These are phyloP conservation scores for Tulasnella sp. DNA, from an alignment of 768 basidiomycete species.

Conservation along the genomic window DNA sequence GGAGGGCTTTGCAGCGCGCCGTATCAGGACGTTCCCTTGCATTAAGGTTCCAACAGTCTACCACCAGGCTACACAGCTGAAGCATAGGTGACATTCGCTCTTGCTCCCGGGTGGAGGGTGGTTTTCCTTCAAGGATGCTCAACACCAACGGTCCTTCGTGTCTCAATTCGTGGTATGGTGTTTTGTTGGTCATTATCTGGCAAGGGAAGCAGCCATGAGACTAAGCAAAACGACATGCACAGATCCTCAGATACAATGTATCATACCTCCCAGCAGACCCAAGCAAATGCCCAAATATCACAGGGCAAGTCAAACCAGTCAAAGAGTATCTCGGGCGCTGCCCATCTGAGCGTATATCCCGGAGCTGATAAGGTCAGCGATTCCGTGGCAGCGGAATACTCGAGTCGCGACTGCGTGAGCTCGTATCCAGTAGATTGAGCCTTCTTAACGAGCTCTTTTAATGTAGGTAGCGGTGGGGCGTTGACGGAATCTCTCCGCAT, in stretches of 20 bases:
- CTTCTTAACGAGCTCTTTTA: not conserved
- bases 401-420: not conserved
- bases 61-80: not conserved
- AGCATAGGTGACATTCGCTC: not conserved
- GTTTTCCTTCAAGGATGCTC: not conserved
- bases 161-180: not conserved
- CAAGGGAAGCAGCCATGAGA: not conserved
- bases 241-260: not conserved
- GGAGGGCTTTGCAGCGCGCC: not conserved
- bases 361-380: not conserved
- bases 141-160: not conserved
- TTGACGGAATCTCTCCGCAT: not conserved
- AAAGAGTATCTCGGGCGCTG: not conserved
- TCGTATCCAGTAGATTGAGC: not conserved
- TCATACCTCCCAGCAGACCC: constrained; percentile 3
- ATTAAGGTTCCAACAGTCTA: not conserved
- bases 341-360: not conserved
- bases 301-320: not conserved
- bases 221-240: not conserved
- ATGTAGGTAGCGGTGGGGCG: not conserved
- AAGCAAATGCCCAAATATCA: not conserved
- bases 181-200: not conserved
- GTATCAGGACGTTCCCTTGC: not conserved
- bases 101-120: not conserved
- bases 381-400: not conserved